phyloP scores from a whole-genome alignment of 106 monocot species.

The Narthecium ossifragum region DNA sequence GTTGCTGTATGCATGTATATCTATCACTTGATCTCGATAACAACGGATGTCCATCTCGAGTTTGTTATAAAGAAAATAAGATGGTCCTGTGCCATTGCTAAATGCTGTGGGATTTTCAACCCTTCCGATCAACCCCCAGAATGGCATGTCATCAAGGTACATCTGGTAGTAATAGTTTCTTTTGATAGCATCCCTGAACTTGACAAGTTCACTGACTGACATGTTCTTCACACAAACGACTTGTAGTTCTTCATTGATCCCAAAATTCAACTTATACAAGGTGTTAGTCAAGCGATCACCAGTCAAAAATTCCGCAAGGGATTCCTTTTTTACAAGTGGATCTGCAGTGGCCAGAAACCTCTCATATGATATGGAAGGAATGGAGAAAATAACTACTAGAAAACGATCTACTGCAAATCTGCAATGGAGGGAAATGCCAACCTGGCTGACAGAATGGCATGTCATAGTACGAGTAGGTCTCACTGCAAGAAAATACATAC shows the following conservation, averaged over 20 bases:
- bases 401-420: neutral
- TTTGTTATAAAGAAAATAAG: conserved; percentile 6
- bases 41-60: conserved; percentile 9
- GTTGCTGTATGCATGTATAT: conserved; percentile 12
- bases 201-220: neutral
- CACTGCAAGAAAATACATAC: conserved; percentile 12
- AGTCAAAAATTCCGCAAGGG: conserved; percentile 12
- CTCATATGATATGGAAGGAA: neutral
- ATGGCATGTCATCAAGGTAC: conserved; percentile 12
- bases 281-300: conserved; percentile 13
- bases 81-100: too few relatives aligned
- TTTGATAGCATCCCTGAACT: conserved; percentile 2
- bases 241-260: neutral
- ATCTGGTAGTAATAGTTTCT: conserved; percentile 17
- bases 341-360: neutral
- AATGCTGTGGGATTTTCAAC: too few relatives aligned
- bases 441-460: conserved; percentile 33
- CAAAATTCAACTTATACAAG: conserved; percentile 10
- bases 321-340: conserved; percentile 8
- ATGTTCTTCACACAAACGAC: conserved; percentile 3
- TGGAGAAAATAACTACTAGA: neutral
- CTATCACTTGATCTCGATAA: conserved; percentile 8
- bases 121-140: conserved; percentile 16
- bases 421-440: neutral
- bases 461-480: conserved; percentile 31